A percentile compares a stretch with the other conserved stretches of the same genome.
Conservation (phyloP, 164 flowering plant species). For the Kalanchoe fedtschenkoi region DNA sequence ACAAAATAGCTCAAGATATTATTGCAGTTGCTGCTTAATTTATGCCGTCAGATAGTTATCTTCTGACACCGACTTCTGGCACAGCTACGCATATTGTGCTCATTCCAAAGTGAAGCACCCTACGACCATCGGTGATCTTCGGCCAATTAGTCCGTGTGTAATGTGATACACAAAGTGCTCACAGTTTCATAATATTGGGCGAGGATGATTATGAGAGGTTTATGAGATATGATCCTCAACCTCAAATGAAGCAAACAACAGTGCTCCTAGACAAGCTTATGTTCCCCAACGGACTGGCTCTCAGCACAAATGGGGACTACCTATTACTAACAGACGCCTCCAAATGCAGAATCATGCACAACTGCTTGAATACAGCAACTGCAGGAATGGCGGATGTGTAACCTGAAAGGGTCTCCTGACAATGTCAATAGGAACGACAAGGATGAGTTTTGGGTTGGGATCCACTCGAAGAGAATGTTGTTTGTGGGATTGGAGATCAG, state of each 20-base stretch:
- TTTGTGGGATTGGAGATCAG: constrained; percentile 15
- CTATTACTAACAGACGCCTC: constrained; percentile 23
- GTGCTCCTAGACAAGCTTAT: constrained; percentile 18
- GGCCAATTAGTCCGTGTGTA: too few species aligned
- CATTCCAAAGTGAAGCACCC: too few species aligned
- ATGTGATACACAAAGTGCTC: too few species aligned
- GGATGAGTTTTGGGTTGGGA: constrained; percentile 50
- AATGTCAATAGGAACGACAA: constrained; percentile 33
- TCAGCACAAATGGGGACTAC: constrained; percentile 17
- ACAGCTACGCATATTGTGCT: too few species aligned
- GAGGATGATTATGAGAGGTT: constrained; percentile 28
- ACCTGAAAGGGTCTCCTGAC: constrained; percentile 45
- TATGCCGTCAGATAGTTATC: too few species aligned
- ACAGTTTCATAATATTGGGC: constrained; percentile 10
- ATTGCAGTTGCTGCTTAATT: too few species aligned
- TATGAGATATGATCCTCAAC: constrained; percentile 28
- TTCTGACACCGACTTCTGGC: too few species aligned
- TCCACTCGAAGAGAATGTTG: constrained; percentile 20
- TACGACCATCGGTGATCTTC: too few species aligned
- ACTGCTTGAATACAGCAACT: constrained; percentile 21
- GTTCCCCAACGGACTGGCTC: constrained; percentile 28
- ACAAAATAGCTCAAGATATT: too few species aligned
- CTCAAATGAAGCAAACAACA: constrained; percentile 11
- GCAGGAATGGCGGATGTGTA: constrained; percentile 19
- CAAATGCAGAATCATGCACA: constrained; percentile 14